Conservation (phyloP, 1,284 basidiomycete genomes). For the Cystobasidium sp. region DNA sequence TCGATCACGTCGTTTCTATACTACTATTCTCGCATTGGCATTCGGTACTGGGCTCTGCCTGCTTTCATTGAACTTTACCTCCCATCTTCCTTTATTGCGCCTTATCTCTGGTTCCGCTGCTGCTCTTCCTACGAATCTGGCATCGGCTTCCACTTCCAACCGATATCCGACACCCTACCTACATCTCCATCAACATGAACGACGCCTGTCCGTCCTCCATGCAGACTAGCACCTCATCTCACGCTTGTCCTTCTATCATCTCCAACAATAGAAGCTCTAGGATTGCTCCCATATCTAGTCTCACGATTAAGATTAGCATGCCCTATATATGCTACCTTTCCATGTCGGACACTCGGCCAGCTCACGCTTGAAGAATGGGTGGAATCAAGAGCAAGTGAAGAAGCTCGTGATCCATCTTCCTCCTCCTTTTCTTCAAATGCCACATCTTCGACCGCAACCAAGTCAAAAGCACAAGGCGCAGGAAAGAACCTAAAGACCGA, state of each 20-base stretch:
- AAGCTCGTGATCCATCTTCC: slow-evolving; percentile 44
- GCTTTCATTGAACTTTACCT: not conserved
- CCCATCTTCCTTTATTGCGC: not conserved
- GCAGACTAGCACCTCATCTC: slow-evolving; percentile 80
- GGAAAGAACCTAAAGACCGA: not conserved
- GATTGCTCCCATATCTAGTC: slow-evolving; percentile 61
- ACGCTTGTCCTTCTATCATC: slow-evolving; percentile 91
- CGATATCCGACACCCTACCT: no score
- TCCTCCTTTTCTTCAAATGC: not conserved
- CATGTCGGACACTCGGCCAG: slow-evolving; percentile 93
- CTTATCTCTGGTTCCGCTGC: no score
- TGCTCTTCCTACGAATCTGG: no score
- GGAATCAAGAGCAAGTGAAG: slow-evolving; percentile 48
- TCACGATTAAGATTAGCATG: slow-evolving; percentile 85
- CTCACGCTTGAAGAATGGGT: slow-evolving; percentile 65
- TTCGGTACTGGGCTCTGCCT: not conserved
- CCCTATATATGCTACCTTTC: slow-evolving; percentile 93
- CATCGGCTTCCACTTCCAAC: not conserved
- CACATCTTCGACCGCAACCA: not conserved
- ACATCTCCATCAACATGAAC: no score
- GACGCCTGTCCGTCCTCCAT: no score
- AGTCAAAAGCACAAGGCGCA: not conserved
- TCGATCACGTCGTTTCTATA: slow-evolving; percentile 10
- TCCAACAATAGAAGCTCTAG: slow-evolving; percentile 84
- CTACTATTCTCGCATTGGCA: not conserved